Conservation (phyloP, 371 early-diverging fungal genomes). For the Dinochytrium kinnereticum region DNA sequence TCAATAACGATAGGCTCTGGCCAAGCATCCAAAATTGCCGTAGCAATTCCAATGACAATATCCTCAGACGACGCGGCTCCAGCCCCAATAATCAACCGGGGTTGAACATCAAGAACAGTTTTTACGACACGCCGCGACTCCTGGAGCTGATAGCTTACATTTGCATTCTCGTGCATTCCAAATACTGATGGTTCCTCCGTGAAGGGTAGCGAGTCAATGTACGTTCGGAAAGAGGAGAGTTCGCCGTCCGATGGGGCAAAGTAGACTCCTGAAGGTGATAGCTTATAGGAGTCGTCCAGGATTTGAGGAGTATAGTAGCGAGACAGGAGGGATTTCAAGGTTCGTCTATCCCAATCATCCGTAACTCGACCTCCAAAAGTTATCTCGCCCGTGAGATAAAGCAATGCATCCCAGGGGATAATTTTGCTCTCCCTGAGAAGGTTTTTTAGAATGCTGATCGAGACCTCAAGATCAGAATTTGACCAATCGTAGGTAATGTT, state of each 20-base stretch:
- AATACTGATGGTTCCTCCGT: slow-evolving; percentile 56
- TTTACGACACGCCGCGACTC: slow-evolving; percentile 48
- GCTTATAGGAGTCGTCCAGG: slow-evolving; percentile 44
- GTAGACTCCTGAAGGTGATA: slow-evolving; percentile 52
- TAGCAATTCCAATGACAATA: slow-evolving; percentile 41
- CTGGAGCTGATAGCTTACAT: slow-evolving; percentile 54
- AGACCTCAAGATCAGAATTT: slow-evolving; percentile 53
- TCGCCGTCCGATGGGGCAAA: slow-evolving; percentile 52
- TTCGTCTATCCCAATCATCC: slow-evolving; percentile 58
- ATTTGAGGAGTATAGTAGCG: slow-evolving; percentile 49
- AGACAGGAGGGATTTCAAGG: slow-evolving; percentile 44
- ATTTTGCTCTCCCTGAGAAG: slow-evolving; percentile 43
- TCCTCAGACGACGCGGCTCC: slow-evolving; percentile 49
- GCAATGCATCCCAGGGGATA: slow-evolving; percentile 55
- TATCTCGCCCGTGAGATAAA: slow-evolving; percentile 55
- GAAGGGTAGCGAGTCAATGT: slow-evolving; percentile 52
- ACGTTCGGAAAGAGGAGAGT: slow-evolving; percentile 38
- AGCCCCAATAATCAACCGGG: slow-evolving; percentile 42
- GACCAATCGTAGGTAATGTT: slow-evolving; percentile 58
- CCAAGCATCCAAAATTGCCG: slow-evolving; percentile 43
- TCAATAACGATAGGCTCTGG: slow-evolving; percentile 41
- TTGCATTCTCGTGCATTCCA: slow-evolving; percentile 60
- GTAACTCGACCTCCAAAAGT: slow-evolving; percentile 59
- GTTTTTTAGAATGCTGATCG: slow-evolving; percentile 49
- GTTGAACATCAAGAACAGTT: slow-evolving; percentile 55